Percentiles rank a stretch among this genome's conserved stretches.
Evolutionary conservation across 23 red algal species (phyloP).

Genomic region (Gracilaria domingensis): DNA sequence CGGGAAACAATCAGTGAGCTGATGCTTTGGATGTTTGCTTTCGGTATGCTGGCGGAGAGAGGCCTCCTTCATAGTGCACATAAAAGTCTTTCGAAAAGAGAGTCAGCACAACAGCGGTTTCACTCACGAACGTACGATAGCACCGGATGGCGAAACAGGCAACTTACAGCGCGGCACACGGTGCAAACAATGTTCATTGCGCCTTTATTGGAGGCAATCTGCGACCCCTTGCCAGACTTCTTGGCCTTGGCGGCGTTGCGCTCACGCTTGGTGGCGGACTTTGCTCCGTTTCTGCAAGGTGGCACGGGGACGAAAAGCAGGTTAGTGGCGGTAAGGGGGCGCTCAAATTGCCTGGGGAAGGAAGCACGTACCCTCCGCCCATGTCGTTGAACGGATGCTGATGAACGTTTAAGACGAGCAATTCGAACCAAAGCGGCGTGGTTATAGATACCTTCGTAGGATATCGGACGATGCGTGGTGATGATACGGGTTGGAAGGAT

Average conservation of each 20-base stretch:
- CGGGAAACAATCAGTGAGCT: constrained; percentile 58
- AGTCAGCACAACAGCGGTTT: not conserved
- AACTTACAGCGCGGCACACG: constrained; percentile 76
- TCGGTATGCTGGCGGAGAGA: constrained; percentile 77
- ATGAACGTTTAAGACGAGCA: too few relatives aligned
- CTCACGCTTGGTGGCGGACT: constrained; percentile 74
- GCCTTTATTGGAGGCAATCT: constrained; percentile 47
- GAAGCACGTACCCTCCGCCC: constrained; percentile 33
- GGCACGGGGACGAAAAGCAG: not conserved
- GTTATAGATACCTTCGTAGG: too few relatives aligned
- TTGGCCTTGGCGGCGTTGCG: constrained; percentile 69
- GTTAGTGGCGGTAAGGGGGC: not conserved
- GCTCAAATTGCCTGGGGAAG: not conserved
- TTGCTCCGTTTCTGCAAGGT: constrained; percentile 75
- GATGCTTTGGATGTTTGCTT: constrained; percentile 66
- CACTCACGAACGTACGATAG: not conserved
- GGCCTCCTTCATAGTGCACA: constrained; percentile 77
- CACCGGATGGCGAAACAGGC: not conserved
- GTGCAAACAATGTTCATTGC: constrained; percentile 79
- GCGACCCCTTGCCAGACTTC: constrained; percentile 57
- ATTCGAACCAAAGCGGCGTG: too few relatives aligned
- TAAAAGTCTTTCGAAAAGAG: constrained; percentile 39
- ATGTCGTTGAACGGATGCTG: not conserved
- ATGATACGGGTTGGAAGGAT: too few relatives aligned
- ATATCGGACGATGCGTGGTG: too few relatives aligned